A percentile compares a stretch with the other conserved stretches of the same genome.
Evolutionary conservation across 345 rosid genomes (phyloP).

Genomic region (Sisymbrium irio): DNA sequence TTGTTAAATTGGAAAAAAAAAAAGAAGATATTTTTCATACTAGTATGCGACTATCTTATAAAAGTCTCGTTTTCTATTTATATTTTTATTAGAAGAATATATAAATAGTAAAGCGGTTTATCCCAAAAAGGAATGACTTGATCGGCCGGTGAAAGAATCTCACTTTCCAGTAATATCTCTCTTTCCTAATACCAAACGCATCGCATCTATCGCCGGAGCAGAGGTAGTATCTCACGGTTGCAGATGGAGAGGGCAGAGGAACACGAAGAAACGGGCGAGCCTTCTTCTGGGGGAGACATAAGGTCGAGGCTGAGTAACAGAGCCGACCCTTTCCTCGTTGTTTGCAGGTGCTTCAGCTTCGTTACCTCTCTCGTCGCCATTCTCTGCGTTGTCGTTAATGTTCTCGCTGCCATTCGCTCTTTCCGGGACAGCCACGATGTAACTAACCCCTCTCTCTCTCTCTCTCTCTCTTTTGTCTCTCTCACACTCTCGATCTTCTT

Average conservation of each 20-base stretch:
- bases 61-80: too few species aligned
- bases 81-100: background rate
- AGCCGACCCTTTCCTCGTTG: slow-evolving; percentile 63
- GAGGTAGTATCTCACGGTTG: background rate
- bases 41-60: too few species aligned
- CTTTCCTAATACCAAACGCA: background rate
- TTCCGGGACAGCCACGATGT: slow-evolving; percentile 79
- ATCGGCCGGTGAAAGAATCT: slow-evolving; percentile 13
- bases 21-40: too few species aligned
- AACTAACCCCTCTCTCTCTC: slow-evolving; percentile 40
- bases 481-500: background rate
- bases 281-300: slow-evolving; percentile 18
- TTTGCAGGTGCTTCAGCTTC: slow-evolving; percentile 76
- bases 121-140: background rate
- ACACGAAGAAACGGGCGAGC: slow-evolving; percentile 15
- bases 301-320: slow-evolving; percentile 31
- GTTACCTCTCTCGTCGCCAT: slow-evolving; percentile 62
- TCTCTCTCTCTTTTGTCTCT: background rate
- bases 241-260: slow-evolving; percentile 31
- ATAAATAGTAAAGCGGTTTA: background rate
- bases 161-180: background rate
- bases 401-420: slow-evolving; percentile 79
- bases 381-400: slow-evolving; percentile 78
- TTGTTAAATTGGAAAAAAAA: too few species aligned
- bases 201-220: background rate